Base-by-base conservation (phyloP, 129 eudicot species). In the Helianthus tuberosus region DNA sequence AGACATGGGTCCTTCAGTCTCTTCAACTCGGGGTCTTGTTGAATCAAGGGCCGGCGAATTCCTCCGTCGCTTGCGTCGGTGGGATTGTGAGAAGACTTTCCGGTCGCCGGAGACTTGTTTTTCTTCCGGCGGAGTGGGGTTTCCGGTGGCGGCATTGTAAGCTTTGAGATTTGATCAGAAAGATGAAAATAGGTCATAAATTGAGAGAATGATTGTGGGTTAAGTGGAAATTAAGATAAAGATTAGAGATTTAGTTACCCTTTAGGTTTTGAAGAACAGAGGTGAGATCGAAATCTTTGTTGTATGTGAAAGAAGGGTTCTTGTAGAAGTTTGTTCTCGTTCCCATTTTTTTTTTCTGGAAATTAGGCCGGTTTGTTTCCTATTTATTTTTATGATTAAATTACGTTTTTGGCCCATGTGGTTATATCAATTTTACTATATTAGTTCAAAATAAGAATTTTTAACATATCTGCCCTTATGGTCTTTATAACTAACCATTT, bases 261-360 rank as follows among this genome's bases (percentile, higher is more conserved):
- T 48, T 65, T 52, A 92, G 96, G 73, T 92, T 92, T 80, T 85
- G 96, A 80, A 92, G 83, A 20, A 68, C 91, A n/a, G 91, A 91
- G 23, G 80, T 74, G 81, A 89, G 93, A 77, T 86, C 81, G 65
- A 88, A 81, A 68, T 85, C 82, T 79, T 83, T 88, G 85, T 89
- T 86, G 87, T 91, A 91, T 35, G 92, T 69, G 17, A 15, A 86
- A n/a, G 97, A 88, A 64, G 96, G 97, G 70, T 91, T 91, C 80
- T 91, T 88, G 96, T 91, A 91, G 46, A 91, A 81, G 67, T 88
- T 88, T 35, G 86, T 48, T 66, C 95, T 80, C 29, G 88, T 88
- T 44, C 78, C 83, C 97, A 91, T 91, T 68, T 66, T 47, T 0
- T 8, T 41, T 62, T 38, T 49, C 47, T 60, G 48, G 11, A 12